Conservation (phyloP, 768 basidiomycete genomes). For the Tricholoma sp. region DNA sequence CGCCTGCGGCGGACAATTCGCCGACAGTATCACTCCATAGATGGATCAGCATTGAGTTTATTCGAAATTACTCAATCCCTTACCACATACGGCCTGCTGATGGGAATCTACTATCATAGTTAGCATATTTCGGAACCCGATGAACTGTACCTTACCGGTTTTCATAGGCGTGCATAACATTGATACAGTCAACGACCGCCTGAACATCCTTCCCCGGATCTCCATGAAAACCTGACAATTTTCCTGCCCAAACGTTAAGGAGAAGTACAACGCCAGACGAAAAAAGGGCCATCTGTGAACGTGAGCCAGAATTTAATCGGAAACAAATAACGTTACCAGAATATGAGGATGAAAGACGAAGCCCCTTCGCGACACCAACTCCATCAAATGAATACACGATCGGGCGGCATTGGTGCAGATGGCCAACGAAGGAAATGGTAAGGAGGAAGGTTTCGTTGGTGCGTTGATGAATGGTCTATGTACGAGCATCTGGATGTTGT, state of each 20-base stretch:
- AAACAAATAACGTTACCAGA: conserved; percentile 27
- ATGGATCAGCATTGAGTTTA: not conserved
- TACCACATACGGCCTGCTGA: conserved; percentile 39
- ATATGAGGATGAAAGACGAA: conserved; percentile 29
- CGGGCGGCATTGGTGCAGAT: conserved; percentile 82
- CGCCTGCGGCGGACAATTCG: conserved; percentile 30
- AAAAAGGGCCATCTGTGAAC: conserved; percentile 29
- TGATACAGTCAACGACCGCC: conserved; percentile 55
- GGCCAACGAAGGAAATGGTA: conserved; percentile 55
- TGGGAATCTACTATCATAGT: conserved; percentile 28
- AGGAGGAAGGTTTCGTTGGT: conserved; percentile 38
- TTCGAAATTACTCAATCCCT: conserved; percentile 5
- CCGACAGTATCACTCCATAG: conserved; percentile 30
- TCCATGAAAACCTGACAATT: conserved; percentile 31
- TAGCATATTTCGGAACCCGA: not conserved
- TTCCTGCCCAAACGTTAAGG: conserved; percentile 62
- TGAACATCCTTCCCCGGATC: conserved; percentile 47
- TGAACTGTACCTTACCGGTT: conserved; percentile 25
- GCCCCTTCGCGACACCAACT: conserved; percentile 35
- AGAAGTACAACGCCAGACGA: conserved; percentile 50
- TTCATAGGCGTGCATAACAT: conserved; percentile 42
- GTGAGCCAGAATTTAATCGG: not conserved
- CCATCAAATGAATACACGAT: conserved; percentile 65
- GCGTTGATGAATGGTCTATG: conserved; percentile 77
- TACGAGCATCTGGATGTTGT: conserved; percentile 61